Evolutionary conservation across 441 rosid species (phyloP).

Genomic region (Mallotus repandus): DNA sequence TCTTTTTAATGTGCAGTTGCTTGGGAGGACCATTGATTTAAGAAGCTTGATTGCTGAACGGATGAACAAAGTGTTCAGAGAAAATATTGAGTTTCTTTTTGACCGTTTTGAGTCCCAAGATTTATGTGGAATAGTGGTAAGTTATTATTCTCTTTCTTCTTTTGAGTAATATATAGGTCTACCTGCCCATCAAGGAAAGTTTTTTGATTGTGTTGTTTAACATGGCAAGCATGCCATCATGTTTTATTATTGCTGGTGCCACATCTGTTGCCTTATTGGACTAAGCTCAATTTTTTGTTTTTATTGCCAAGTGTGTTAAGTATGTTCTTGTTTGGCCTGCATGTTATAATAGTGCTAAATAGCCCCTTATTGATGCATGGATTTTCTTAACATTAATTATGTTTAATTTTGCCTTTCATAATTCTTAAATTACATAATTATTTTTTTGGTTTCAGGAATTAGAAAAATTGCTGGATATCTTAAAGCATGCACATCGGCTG

Average conservation of each 20-base stretch:
- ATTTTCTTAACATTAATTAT: not conserved
- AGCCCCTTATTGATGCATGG: not conserved
- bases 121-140: conserved; percentile 92
- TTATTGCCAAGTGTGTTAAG: not conserved
- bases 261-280: not conserved
- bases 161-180: not conserved
- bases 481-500: conserved; percentile 79
- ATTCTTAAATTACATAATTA: not conserved
- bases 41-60: conserved; percentile 89
- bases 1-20: conserved; percentile 56
- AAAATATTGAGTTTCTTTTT: conserved; percentile 94
- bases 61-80: conserved; percentile 95
- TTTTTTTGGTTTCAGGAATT: conserved; percentile 67
- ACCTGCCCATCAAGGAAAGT: not conserved
- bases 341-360: conserved; percentile 1
- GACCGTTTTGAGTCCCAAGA: conserved; percentile 98
- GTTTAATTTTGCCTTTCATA: not conserved
- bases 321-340: not conserved
- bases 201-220: conserved; percentile 7
- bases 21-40: conserved; percentile 91
- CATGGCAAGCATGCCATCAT: not conserved
- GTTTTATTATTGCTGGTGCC: not conserved
- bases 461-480: conserved; percentile 77
- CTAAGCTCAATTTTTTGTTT: not conserved
- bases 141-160: conserved; percentile 22